Percentiles rank a stretch among this genome's conserved stretches.
Evolutionary conservation across 495 filamentous ascomycete genomes (phyloP).

Genomic region (Chaetomidium leptoderma): DNA sequence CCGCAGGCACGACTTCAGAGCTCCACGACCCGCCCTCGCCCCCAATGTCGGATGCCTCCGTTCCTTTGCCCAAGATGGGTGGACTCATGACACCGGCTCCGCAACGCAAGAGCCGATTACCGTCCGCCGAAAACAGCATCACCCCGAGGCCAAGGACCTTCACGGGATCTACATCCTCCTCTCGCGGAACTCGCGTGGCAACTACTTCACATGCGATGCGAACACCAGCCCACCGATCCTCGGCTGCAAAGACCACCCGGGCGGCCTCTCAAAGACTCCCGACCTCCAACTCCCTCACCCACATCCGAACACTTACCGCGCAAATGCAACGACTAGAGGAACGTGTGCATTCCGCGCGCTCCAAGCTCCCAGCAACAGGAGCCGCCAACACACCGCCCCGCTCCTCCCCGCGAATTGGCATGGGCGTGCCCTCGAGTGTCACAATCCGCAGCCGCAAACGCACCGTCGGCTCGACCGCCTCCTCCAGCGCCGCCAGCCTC

Average conservation of each 20-base stretch:
- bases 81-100: conserved; percentile 27
- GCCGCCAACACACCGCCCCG: conserved; percentile 73
- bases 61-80: conserved; percentile 33
- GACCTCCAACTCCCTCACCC: conserved; percentile 80
- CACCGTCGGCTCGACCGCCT: conserved; percentile 62
- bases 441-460: conserved; percentile 71
- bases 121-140: conserved; percentile 46
- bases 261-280: conserved; percentile 51
- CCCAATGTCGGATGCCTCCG: conserved; percentile 68
- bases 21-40: conserved; percentile 53
- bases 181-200: conserved; percentile 33
- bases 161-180: conserved; percentile 26
- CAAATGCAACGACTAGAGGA: conserved; percentile 97
- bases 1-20: conserved; percentile 41
- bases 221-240: conserved; percentile 33
- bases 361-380: conserved; percentile 67
- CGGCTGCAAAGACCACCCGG: conserved; percentile 18
- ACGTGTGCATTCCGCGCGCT: conserved; percentile 86
- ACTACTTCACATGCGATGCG: conserved; percentile 31
- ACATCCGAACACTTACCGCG: conserved; percentile 86
- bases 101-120: conserved; percentile 44
- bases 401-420: conserved; percentile 61
- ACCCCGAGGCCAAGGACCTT: conserved; percentile 47
- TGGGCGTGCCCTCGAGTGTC: conserved; percentile 65
- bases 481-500: conserved; percentile 42